Conservation (phyloP, 495 filamentous ascomycete genomes). For the Terfezia claveryi region DNA sequence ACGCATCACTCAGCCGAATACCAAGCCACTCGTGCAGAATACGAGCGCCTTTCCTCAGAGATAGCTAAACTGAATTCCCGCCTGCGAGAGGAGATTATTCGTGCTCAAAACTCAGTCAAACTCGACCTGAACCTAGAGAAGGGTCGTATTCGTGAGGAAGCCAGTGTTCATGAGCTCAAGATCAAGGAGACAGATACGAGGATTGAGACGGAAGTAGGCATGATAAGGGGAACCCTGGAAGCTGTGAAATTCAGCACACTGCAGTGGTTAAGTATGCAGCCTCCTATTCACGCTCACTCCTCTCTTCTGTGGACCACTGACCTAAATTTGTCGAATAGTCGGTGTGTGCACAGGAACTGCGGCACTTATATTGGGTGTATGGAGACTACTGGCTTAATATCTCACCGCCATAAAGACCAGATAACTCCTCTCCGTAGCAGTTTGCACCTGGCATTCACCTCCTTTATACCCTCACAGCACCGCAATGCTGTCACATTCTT, state of each 20-base stretch:
- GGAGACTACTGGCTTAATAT: conserved; percentile 44
- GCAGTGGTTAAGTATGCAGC: conserved; percentile 65
- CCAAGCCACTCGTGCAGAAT: conserved; percentile 63
- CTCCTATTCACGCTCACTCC: conserved; percentile 16
- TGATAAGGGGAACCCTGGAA: conserved; percentile 73
- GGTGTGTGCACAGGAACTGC: conserved; percentile 37
- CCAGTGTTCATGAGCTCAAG: conserved; percentile 89
- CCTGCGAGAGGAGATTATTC: conserved; percentile 76
- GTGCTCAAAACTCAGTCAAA: conserved; percentile 76
- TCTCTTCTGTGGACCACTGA: neutral
- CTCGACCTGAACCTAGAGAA: conserved; percentile 93
- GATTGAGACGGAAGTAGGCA: conserved; percentile 94
- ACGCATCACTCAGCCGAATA: conserved; percentile 78
- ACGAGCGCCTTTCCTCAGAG: conserved; percentile 85
- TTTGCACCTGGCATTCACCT: no score
- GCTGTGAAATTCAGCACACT: conserved; percentile 93
- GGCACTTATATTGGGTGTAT: conserved; percentile 83
- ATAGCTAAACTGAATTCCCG: conserved; percentile 75
- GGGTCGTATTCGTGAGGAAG: conserved; percentile 88
- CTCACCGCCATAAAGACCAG: no score
- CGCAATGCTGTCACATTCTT: no score
- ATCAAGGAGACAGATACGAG: conserved; percentile 97
- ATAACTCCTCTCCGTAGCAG: no score
- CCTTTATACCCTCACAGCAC: no score
- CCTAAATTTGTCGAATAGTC: neutral